These are phyloP conservation scores for Parascedosporium putredinis DNA, from an alignment of 2,329 filamentous ascomycete genomes.

Conservation along the genomic window DNA sequence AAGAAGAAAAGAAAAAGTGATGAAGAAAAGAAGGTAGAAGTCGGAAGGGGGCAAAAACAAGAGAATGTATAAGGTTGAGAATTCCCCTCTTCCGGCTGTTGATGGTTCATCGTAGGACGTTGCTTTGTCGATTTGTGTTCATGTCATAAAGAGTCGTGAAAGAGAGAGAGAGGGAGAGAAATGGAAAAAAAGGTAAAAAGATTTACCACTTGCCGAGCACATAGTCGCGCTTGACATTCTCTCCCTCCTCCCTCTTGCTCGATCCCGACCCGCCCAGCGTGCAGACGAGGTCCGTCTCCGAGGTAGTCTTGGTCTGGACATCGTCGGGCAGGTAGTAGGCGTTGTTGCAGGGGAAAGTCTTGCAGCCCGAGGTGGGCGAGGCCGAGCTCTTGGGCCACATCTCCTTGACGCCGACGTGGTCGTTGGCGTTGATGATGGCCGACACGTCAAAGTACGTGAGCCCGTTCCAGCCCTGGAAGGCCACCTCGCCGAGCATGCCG, in stretches of 20 bases:
- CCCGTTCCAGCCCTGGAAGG: constrained; percentile 36
- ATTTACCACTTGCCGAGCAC: constrained; percentile 23
- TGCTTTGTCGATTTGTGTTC: too few species aligned
- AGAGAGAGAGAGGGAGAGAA: background rate
- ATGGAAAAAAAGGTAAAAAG: background rate
- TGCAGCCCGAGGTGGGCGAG: constrained; percentile 37
- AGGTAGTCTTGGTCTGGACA: constrained; percentile 42
- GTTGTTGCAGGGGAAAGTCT: constrained; percentile 40
- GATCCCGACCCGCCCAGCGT: constrained; percentile 28
- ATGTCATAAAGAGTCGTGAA: background rate
- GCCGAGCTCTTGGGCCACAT: constrained; percentile 33
- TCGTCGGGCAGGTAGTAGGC: constrained; percentile 44
- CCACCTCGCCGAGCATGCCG: constrained; percentile 44
- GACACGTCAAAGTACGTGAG: constrained; percentile 48
- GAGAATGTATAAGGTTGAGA: too few species aligned
- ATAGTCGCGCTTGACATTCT: constrained; percentile 20
- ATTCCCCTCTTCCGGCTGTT: too few species aligned
- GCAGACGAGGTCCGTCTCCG: constrained; percentile 37
- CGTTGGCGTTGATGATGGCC: constrained; percentile 42
- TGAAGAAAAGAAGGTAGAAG: background rate
- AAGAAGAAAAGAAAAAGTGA: background rate
- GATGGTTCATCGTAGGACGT: too few species aligned
- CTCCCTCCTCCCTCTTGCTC: constrained; percentile 7
- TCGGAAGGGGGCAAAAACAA: too few species aligned
- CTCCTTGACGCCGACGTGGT: constrained; percentile 42